These are phyloP conservation scores for Candida sanyaensis DNA, from an alignment of 1,139 yeast genomes.

Conservation along the genomic window DNA sequence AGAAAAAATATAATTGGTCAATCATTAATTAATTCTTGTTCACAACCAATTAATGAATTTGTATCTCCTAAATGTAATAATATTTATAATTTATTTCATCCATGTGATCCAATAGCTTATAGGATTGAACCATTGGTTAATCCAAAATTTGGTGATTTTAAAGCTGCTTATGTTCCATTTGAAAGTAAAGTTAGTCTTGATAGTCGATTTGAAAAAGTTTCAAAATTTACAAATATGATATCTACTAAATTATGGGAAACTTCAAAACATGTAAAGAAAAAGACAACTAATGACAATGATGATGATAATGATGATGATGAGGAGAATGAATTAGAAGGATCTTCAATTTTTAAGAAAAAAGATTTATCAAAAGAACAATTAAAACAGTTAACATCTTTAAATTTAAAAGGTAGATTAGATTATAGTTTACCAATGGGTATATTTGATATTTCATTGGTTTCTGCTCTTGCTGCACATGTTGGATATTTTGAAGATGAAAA, in stretches of 20 bases:
- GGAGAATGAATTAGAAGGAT: slow-evolving; percentile 14
- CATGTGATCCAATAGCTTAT: slow-evolving; percentile 88
- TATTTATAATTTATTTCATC: slow-evolving; percentile 78
- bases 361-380: slow-evolving; percentile 22
- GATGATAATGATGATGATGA: slow-evolving; percentile 13
- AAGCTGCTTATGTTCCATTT: slow-evolving; percentile 62
- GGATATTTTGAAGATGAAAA: slow-evolving; percentile 87
- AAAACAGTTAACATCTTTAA: slow-evolving; percentile 44
- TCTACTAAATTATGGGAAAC: slow-evolving; percentile 48
- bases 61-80: slow-evolving; percentile 56
- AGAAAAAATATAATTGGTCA: slow-evolving; percentile 55
- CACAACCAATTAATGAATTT: slow-evolving; percentile 15
- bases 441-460: slow-evolving; percentile 73
- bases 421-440: slow-evolving; percentile 78
- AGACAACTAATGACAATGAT: slow-evolving; percentile 7
- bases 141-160: slow-evolving; percentile 52
- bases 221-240: slow-evolving; percentile 43
- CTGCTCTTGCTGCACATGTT: slow-evolving; percentile 85
- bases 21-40: slow-evolving; percentile 18
- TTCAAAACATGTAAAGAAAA: slow-evolving; percentile 40
- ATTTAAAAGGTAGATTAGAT: slow-evolving; percentile 77
- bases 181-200: slow-evolving; percentile 51
- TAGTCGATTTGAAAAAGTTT: slow-evolving; percentile 41
- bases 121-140: slow-evolving; percentile 79
- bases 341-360: slow-evolving; percentile 12